These are phyloP conservation scores for Tilletia indica DNA, from an alignment of 1,284 basidiomycete genomes.

Conservation along the genomic window DNA sequence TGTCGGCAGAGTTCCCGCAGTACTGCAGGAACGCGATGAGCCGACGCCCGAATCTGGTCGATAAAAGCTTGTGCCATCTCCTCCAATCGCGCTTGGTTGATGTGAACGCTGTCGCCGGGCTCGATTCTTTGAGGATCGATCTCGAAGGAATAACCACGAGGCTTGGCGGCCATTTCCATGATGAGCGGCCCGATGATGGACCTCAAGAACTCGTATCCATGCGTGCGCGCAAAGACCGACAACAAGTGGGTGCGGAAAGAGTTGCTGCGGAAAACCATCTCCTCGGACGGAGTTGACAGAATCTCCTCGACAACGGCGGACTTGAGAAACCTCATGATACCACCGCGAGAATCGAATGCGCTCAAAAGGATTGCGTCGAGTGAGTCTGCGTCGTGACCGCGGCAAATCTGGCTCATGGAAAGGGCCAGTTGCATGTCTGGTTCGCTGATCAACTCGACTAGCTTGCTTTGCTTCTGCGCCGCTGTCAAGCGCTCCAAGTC, in stretches of 20 bases:
- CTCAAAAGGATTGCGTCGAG: conserved; percentile 43
- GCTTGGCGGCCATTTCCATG: conserved; percentile 44
- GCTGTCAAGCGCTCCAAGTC: conserved; percentile 43
- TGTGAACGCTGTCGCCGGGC: conserved; percentile 36
- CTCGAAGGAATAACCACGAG: conserved; percentile 48
- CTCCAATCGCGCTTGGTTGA: conserved; percentile 45
- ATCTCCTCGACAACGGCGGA: conserved; percentile 47
- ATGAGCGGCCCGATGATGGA: conserved; percentile 48
- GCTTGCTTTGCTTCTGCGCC: conserved; percentile 34
- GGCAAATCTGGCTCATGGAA: conserved; percentile 43
- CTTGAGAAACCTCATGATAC: conserved; percentile 47
- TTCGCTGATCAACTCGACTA: conserved; percentile 45
- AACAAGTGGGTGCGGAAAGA: conserved; percentile 48
- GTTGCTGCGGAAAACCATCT: conserved; percentile 53
- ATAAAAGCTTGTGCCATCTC: conserved; percentile 51
- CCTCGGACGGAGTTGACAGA: conserved; percentile 39
- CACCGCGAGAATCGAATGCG: conserved; percentile 49
- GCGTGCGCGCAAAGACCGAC: conserved; percentile 46
- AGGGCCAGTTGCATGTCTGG: conserved; percentile 44
- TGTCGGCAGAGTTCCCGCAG: conserved; percentile 50
- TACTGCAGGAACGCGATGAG: conserved; percentile 48
- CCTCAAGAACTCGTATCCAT: conserved; percentile 52
- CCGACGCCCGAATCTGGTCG: conserved; percentile 49
- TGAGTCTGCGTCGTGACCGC: conserved; percentile 37
- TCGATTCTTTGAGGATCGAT: conserved; percentile 45